These are phyloP conservation scores for Akebia trifoliata DNA, from an alignment of 164 flowering plant genomes.

Conservation along the genomic window DNA sequence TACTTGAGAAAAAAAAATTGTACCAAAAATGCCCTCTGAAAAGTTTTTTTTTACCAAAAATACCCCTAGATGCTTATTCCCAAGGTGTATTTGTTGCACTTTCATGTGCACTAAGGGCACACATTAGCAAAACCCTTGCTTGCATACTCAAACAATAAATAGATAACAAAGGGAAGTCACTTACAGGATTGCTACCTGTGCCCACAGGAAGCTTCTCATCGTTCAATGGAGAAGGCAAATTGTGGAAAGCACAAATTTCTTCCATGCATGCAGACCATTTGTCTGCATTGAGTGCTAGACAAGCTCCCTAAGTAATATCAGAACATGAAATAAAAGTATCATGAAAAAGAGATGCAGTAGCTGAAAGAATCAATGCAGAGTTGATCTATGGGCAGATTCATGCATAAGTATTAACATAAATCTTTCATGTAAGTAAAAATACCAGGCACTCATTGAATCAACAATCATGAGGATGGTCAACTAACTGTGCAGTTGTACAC, in stretches of 20 bases:
- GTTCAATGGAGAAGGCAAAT: conserved; percentile 53
- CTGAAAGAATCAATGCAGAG: not conserved
- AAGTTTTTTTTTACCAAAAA: no score
- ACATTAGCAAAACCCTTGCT: no score
- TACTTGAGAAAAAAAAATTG: no score
- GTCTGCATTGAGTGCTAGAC: conserved; percentile 69
- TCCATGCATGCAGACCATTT: conserved; percentile 57
- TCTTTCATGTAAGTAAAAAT: not conserved
- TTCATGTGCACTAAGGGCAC: no score
- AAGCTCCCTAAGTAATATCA: conserved; percentile 65
- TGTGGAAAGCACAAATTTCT: conserved; percentile 59
- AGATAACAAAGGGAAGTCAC: conserved; percentile 21
- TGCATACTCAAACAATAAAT: conserved; percentile 1
- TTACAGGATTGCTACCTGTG: conserved; percentile 98
- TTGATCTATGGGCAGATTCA: no score
- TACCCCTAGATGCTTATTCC: no score
- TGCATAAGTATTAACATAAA: no score
- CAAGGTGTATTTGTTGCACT: no score
- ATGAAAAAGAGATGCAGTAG: not conserved
- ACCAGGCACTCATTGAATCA: not conserved
- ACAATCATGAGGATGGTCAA: not conserved
- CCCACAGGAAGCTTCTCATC: conserved; percentile 89
- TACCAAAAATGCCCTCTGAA: no score
- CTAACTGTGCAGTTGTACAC: not conserved
- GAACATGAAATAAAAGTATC: conserved; percentile 5